Percentiles rank a stretch among this genome's conserved stretches.
phyloP scores from a whole-genome alignment of 164 flowering plant genomes.

The Amborella trichopoda region DNA sequence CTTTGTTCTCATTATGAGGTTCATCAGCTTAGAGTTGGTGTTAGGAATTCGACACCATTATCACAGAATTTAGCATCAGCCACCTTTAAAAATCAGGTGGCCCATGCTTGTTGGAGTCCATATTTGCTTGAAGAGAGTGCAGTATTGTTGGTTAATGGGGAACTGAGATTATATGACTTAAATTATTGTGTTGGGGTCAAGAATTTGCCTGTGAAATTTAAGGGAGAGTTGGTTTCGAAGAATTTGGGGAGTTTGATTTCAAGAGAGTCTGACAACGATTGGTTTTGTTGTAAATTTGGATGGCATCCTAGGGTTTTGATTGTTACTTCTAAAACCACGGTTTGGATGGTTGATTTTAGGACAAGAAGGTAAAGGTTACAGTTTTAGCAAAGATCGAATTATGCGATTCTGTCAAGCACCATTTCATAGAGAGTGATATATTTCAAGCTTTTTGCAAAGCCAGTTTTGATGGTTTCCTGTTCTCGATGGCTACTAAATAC shows the following conservation, averaged over 20 bases:
- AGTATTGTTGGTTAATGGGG: conserved; percentile 57
- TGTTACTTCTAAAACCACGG: conserved; percentile 36
- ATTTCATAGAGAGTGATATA: conserved; percentile 17
- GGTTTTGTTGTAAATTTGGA: conserved; percentile 69
- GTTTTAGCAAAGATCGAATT: conserved; percentile 34
- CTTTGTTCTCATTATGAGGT: conserved; percentile 42
- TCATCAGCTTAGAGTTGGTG: conserved; percentile 44
- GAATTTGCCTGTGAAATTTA: conserved; percentile 9
- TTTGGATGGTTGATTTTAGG: conserved; percentile 54
- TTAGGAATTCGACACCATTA: conserved; percentile 9
- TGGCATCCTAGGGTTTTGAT: conserved; percentile 65
- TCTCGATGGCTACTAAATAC: conserved; percentile 33
- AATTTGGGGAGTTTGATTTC: not conserved
- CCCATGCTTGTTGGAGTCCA: conserved; percentile 67
- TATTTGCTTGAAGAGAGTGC: conserved; percentile 48
- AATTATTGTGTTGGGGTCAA: conserved; percentile 1
- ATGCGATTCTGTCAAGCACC: conserved; percentile 10
- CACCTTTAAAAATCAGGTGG: conserved; percentile 25
- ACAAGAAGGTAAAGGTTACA: conserved; percentile 15
- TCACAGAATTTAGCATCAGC: conserved; percentile 30
- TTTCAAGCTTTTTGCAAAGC: conserved; percentile 47
- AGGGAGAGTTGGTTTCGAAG: conserved; percentile 23
- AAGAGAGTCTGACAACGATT: conserved; percentile 13
- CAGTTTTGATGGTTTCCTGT: conserved; percentile 34
- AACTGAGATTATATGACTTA: conserved; percentile 55